These are phyloP conservation scores for Allomyces macrogynus DNA, from an alignment of 192 early-diverging fungal species.

Conservation along the genomic window DNA sequence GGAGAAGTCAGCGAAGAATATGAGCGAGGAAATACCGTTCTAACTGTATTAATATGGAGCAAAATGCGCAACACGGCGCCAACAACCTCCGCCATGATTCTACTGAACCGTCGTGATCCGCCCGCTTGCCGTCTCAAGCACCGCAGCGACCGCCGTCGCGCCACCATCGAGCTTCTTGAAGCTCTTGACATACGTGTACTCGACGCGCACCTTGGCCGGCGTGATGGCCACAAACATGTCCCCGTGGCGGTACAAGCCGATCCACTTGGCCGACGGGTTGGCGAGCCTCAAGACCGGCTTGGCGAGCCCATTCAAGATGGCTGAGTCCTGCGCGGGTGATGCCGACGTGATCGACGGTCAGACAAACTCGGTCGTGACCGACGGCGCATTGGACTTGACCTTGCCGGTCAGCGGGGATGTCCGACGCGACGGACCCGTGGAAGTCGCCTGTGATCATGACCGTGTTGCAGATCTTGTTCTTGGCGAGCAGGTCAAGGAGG, in stretches of 20 bases:
- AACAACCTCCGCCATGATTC: too few relatives aligned
- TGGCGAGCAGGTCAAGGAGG: constrained; percentile 8
- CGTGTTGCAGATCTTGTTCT: constrained; percentile 10
- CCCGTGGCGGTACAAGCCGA: constrained; percentile 10
- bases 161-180: neutral
- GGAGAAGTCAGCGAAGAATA: too few relatives aligned
- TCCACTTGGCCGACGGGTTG: constrained; percentile 9
- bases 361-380: constrained; percentile 17
- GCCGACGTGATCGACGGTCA: constrained; percentile 10
- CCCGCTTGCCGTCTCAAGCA: constrained; percentile 9
- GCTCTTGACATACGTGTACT: constrained; percentile 9
- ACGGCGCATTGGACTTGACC: constrained; percentile 6
- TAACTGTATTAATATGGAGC: too few relatives aligned
- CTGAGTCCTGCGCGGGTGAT: constrained; percentile 3
- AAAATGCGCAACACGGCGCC: too few relatives aligned
- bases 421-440: neutral
- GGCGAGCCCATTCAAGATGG: constrained; percentile 4
- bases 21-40: too few relatives aligned
- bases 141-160: constrained; percentile 4
- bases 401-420: constrained; percentile 1
- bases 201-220: constrained; percentile 8
- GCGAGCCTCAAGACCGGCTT: constrained; percentile 2
- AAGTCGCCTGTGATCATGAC: constrained; percentile 6
- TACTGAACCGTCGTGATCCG: constrained; percentile 4
- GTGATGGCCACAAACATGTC: constrained; percentile 12